Percentiles rank a stretch among this genome's conserved stretches.
Conservation (phyloP, 345 rosid genomes). For the Dipteronia dyeriana region DNA sequence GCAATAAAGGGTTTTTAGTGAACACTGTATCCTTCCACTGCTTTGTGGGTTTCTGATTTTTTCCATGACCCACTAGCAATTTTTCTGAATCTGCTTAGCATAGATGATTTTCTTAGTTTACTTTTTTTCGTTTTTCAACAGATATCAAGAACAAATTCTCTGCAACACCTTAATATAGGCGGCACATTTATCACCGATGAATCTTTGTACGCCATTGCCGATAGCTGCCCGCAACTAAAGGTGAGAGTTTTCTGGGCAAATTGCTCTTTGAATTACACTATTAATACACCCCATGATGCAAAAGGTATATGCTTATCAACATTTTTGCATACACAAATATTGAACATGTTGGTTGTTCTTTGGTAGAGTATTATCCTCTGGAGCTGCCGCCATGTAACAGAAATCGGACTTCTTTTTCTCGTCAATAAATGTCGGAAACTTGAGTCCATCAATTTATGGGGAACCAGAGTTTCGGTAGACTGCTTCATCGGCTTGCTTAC, state of each 20-base stretch:
- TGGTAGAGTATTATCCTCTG: slow-evolving; percentile 69
- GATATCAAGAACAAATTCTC: slow-evolving; percentile 68
- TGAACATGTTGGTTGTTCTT: background rate
- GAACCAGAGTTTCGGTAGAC: slow-evolving; percentile 72
- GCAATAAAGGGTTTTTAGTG: background rate
- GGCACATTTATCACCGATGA: slow-evolving; percentile 92
- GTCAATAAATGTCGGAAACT: slow-evolving; percentile 72
- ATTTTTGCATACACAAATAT: no score
- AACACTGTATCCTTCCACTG: background rate
- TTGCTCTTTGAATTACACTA: background rate
- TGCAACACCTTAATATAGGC: slow-evolving; percentile 81
- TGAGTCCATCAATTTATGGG: slow-evolving; percentile 80
- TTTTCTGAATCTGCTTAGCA: background rate
- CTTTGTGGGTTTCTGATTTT: background rate
- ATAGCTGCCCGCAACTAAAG: slow-evolving; percentile 74
- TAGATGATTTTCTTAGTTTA: background rate
- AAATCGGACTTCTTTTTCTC: slow-evolving; percentile 60
- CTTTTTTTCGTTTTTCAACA: slow-evolving; percentile 21
- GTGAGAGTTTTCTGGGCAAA: slow-evolving; percentile 30
- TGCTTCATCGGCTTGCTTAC: slow-evolving; percentile 64
- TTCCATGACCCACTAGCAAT: background rate
- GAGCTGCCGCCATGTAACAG: slow-evolving; percentile 93
- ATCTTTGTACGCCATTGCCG: slow-evolving; percentile 72
- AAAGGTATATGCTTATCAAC: no score
- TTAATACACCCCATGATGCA: background rate